Evolutionary conservation across 345 rosid genomes (phyloP).

Genomic region (Populus nigra): DNA sequence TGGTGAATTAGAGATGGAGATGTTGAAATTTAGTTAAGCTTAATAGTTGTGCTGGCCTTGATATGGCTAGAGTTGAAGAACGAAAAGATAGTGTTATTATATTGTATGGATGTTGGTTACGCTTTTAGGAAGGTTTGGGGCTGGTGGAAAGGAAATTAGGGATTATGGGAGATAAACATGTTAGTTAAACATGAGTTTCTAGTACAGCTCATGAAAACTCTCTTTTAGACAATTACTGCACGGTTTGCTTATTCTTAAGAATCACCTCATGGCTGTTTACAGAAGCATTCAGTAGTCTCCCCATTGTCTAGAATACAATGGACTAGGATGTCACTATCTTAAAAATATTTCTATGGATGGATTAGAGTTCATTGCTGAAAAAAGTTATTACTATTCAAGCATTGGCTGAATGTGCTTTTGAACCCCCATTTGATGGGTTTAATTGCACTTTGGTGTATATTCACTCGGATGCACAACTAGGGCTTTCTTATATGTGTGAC

Average conservation of each 20-base stretch:
- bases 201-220: neutral
- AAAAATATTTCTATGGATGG: neutral
- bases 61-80: neutral
- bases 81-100: neutral
- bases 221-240: neutral
- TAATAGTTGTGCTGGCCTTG: neutral
- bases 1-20: neutral
- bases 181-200: neutral
- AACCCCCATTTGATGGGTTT: neutral
- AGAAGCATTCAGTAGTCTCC: neutral
- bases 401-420: neutral
- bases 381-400: neutral
- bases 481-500: neutral
- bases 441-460: neutral
- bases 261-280: neutral
- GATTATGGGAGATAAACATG: neutral
- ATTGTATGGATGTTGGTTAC: neutral
- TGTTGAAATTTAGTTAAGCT: neutral
- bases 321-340: too few species aligned
- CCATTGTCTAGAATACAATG: neutral
- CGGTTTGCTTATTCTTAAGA: neutral
- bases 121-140: neutral
- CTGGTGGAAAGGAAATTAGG: neutral
- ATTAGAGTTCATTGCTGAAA: neutral
- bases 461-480: neutral